Conservation (phyloP, 1,139 yeast species). For the Diutina ranongensis region DNA sequence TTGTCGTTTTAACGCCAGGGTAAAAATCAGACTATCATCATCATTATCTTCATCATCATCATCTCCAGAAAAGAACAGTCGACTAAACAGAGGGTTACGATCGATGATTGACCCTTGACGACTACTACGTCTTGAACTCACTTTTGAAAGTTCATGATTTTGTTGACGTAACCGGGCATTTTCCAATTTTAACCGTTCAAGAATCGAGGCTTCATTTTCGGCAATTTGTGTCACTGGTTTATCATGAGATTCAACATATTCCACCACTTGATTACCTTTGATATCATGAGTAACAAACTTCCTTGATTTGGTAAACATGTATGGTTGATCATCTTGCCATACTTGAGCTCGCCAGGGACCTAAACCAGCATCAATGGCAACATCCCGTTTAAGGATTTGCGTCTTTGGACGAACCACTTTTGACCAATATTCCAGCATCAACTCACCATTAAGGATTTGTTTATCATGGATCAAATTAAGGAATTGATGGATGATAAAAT, state of each 20-base stretch:
- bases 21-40: neutral
- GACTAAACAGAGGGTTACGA: neutral
- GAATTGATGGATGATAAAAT: neutral
- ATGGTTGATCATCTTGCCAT: neutral
- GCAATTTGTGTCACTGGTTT: neutral
- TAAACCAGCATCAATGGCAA: slow-evolving; percentile 5
- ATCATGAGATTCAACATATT: neutral
- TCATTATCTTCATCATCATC: neutral
- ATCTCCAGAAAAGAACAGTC: neutral
- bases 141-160: neutral
- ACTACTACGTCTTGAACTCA: neutral
- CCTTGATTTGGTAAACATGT: neutral
- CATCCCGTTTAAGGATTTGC: neutral
- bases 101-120: neutral
- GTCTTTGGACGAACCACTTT: slow-evolving; percentile 3
- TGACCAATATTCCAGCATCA: neutral
- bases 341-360: slow-evolving; percentile 3
- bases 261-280: neutral
- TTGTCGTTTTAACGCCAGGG: slow-evolving; percentile 2
- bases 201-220: neutral
- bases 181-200: neutral
- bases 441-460: neutral
- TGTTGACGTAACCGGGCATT: neutral
- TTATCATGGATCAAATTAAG: neutral
- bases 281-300: neutral